phyloP scores from a whole-genome alignment of 768 basidiomycete species.

The Boletellus sp. region DNA sequence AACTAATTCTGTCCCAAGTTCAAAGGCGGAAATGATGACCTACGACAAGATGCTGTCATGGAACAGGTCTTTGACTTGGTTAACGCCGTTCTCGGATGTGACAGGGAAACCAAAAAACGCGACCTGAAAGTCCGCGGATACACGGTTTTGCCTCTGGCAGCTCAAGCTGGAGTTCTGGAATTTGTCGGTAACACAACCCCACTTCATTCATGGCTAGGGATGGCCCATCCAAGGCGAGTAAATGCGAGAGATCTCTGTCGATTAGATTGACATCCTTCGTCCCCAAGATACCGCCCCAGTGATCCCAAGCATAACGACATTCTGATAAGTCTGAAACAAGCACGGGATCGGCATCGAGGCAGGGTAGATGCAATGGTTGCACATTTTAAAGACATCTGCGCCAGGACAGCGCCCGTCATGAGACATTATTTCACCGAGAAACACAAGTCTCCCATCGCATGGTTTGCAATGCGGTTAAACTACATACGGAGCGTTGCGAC shows the following conservation, averaged over 20 bases:
- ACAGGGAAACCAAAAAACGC: constrained; percentile 74
- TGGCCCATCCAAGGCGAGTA: constrained; percentile 60
- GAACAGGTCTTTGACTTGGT: constrained; percentile 94
- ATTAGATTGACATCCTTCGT: neutral
- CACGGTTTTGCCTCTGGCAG: constrained; percentile 81
- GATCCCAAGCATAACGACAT: constrained; percentile 44
- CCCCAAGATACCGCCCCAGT: constrained; percentile 58
- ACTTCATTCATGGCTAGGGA: constrained; percentile 56
- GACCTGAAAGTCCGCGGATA: constrained; percentile 77
- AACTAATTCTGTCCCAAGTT: constrained; percentile 49
- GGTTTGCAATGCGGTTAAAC: constrained; percentile 88
- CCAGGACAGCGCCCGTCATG: constrained; percentile 77
- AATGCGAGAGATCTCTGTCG: neutral
- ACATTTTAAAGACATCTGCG: constrained; percentile 37
- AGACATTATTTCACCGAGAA: constrained; percentile 91
- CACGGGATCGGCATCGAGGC: constrained; percentile 32
- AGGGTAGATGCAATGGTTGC: constrained; percentile 30
- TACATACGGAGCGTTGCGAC: constrained; percentile 93
- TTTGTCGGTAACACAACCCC: constrained; percentile 80
- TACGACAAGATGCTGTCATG: constrained; percentile 98
- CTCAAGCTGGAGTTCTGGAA: constrained; percentile 82
- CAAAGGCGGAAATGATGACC: constrained; percentile 88
- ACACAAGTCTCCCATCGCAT: constrained; percentile 82
- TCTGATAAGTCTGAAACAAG: constrained; percentile 24
- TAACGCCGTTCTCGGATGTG: constrained; percentile 68